A percentile compares a stretch with the other conserved stretches of the same genome.
phyloP scores from a whole-genome alignment of 2,329 filamentous ascomycete species.

The Gaeumannomyces sp. region DNA sequence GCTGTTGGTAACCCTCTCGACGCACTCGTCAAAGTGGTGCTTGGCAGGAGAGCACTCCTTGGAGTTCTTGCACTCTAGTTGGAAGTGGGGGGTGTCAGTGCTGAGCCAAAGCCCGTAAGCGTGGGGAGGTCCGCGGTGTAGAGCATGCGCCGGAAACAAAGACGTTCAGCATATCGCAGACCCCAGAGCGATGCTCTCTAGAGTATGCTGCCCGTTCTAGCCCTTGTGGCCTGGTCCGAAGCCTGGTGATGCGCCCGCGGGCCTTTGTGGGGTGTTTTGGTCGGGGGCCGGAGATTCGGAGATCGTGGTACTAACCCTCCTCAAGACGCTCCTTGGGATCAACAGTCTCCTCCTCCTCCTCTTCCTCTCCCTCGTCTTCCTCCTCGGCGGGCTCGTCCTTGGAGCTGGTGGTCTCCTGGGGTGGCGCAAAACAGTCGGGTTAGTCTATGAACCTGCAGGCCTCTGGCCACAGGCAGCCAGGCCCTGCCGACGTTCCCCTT shows the following conservation, averaged over 20 bases:
- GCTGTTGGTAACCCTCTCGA: constrained; percentile 72
- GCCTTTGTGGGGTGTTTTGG: not conserved
- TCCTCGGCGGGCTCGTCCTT: constrained; percentile 26
- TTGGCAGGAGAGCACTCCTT: constrained; percentile 79
- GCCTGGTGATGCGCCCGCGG: not conserved
- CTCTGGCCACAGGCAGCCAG: not conserved
- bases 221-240: not conserved
- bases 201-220: not conserved
- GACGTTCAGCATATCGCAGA: not conserved
- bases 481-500: not conserved
- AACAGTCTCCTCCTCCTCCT: constrained; percentile 73
- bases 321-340: constrained; percentile 85
- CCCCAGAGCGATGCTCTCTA: not conserved
- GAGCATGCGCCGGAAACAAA: not conserved
- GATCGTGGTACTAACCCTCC: constrained; percentile 57
- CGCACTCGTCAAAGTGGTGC: constrained; percentile 98
- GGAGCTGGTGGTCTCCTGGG: constrained; percentile 1
- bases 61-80: constrained; percentile 80
- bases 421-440: constrained; percentile 4
- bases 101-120: not conserved
- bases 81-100: constrained; percentile 19
- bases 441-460: not conserved
- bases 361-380: constrained; percentile 72
- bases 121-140: not conserved
- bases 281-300: not conserved